These are phyloP conservation scores for Eimeria falciformis DNA, from an alignment of 169 alveolate genomes.

Conservation along the genomic window DNA sequence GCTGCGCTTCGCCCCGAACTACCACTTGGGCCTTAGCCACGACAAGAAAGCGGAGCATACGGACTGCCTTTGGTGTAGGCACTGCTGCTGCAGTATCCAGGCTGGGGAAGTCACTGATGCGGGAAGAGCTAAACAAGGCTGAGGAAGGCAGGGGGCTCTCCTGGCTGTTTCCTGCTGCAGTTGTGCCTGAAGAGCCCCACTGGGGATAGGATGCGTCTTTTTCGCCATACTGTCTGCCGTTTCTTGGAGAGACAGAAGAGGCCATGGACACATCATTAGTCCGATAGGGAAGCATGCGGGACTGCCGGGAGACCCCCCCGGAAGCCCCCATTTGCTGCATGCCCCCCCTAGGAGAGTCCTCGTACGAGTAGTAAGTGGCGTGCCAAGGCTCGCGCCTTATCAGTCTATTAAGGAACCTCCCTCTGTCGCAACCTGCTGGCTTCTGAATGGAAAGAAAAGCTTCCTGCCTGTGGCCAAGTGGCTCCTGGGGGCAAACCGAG, in stretches of 20 bases:
- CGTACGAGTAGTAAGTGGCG: not conserved
- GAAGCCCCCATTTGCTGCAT: not conserved
- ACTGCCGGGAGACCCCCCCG: too few species aligned
- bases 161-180: not conserved
- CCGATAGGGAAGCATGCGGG: too few species aligned
- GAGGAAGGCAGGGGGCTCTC: too few species aligned
- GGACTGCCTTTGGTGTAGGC: not conserved
- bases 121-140: not conserved
- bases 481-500: not conserved
- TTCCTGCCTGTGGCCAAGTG: not conserved
- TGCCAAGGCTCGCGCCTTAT: not conserved
- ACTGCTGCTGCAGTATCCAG: not conserved
- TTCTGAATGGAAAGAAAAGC: not conserved
- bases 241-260: too few species aligned
- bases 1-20: conserved; percentile 28
- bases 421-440: conserved; percentile 16
- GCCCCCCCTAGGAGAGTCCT: conserved; percentile 5
- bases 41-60: not conserved
- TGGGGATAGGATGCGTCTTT: too few species aligned
- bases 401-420: not conserved
- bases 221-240: too few species aligned
- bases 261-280: too few species aligned
- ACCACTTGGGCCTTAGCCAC: conserved; percentile 40
- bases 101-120: not conserved
- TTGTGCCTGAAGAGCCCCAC: too few species aligned